Evolutionary conservation across 257 asterid genomes (phyloP).

Genomic region (Henckelia pumila): DNA sequence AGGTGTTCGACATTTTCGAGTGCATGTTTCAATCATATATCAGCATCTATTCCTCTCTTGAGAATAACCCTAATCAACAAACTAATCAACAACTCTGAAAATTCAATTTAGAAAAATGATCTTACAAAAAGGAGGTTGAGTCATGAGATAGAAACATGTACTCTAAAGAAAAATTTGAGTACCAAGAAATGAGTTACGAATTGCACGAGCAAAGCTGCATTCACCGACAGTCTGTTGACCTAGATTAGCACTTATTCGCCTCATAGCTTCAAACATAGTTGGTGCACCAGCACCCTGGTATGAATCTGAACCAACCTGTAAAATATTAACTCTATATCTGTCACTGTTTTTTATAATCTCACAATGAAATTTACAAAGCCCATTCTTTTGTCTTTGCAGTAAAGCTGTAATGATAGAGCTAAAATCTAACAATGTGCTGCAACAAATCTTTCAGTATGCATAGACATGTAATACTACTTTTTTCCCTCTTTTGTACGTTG

Average conservation of each 20-base stretch:
- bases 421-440: not conserved
- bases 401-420: not conserved
- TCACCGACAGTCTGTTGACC: constrained; percentile 58
- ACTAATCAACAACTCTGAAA: not conserved
- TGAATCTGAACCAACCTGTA: constrained; percentile 95
- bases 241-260: constrained; percentile 67
- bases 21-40: constrained; percentile 8
- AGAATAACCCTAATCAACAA: not conserved
- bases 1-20: not conserved
- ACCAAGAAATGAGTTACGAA: constrained; percentile 91
- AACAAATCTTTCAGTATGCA: constrained; percentile 3
- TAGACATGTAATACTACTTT: constrained; percentile 1
- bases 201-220: constrained; percentile 67
- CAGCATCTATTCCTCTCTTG: constrained; percentile 1
- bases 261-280: constrained; percentile 96
- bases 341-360: not conserved
- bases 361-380: constrained; percentile 1
- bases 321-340: not conserved
- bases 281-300: constrained; percentile 99
- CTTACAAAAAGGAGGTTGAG: not conserved
- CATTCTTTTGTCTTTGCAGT: constrained; percentile 5
- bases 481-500: not conserved
- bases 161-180: constrained; percentile 25
- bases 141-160: constrained; percentile 14
- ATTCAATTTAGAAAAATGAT: not conserved